phyloP scores from a whole-genome alignment of 2,329 filamentous ascomycete genomes.

The Mycogone perniciosa region DNA sequence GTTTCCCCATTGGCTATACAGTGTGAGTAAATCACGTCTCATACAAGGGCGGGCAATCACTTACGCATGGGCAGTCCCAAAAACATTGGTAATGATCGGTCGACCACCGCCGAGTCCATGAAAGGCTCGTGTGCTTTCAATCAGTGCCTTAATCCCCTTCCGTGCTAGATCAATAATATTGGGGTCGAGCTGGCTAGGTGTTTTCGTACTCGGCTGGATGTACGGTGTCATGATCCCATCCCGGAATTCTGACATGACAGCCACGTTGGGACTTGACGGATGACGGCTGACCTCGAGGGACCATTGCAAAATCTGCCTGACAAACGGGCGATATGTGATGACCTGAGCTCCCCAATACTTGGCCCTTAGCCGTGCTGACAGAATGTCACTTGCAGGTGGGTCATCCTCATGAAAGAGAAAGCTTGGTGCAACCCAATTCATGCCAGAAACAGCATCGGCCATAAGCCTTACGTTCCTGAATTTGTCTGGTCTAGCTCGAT shows the following conservation, averaged over 20 bases:
- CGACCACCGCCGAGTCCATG: constrained; percentile 54
- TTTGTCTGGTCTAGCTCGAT: constrained; percentile 26
- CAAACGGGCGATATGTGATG: constrained; percentile 78
- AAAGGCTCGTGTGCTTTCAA: constrained; percentile 81
- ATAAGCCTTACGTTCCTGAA: constrained; percentile 42
- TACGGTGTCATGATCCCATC: constrained; percentile 31
- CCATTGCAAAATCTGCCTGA: constrained; percentile 50
- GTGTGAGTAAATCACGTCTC: constrained; percentile 12
- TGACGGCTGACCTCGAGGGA: constrained; percentile 31
- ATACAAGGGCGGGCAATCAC: constrained; percentile 30
- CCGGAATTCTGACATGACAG: constrained; percentile 27
- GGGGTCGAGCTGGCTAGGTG: constrained; percentile 33
- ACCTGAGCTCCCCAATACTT: constrained; percentile 93
- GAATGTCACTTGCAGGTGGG: constrained; percentile 65
- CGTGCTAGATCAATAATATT: constrained; percentile 49
- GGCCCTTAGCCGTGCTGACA: constrained; percentile 75
- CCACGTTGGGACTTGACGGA: constrained; percentile 26
- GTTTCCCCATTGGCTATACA: constrained; percentile 85
- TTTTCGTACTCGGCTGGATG: constrained; percentile 31
- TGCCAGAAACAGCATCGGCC: constrained; percentile 35
- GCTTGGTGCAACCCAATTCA: constrained; percentile 42
- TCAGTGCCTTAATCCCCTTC: constrained; percentile 64
- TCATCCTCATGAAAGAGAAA: constrained; percentile 61
- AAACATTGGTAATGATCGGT: constrained; percentile 88
- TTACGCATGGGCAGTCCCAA: constrained; percentile 96